Percentiles rank a stretch among this genome's conserved stretches.
These are phyloP conservation scores for Quercus alba DNA, from an alignment of 306 rosid species.

Conservation along the genomic window DNA sequence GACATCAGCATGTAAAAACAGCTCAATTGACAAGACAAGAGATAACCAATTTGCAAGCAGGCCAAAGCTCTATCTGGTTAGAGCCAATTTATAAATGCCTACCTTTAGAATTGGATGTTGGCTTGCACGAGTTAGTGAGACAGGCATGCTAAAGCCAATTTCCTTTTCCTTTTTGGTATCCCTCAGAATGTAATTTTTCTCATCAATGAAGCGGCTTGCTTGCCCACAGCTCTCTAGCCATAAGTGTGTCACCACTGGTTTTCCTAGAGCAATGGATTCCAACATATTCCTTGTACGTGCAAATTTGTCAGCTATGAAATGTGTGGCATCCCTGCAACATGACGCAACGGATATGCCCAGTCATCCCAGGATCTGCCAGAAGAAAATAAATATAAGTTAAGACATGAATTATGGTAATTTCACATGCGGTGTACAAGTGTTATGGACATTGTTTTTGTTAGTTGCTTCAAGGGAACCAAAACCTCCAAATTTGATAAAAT, in stretches of 20 bases:
- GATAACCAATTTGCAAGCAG: background rate
- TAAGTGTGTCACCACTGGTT: slow-evolving; percentile 75
- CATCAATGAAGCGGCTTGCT: slow-evolving; percentile 77
- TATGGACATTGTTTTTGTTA: too few relatives aligned
- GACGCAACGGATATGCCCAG: slow-evolving; percentile 61
- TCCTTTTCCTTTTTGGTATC: slow-evolving; percentile 87
- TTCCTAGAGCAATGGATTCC: slow-evolving; percentile 85
- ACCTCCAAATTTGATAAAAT: too few relatives aligned
- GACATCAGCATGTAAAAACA: slow-evolving; percentile 2
- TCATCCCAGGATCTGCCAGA: slow-evolving; percentile 55
- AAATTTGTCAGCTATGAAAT: slow-evolving; percentile 87
- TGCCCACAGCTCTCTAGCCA: slow-evolving; percentile 90
- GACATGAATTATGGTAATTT: slow-evolving; percentile 9
- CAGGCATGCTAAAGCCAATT: slow-evolving; percentile 83
- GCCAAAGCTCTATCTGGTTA: slow-evolving; percentile 8
- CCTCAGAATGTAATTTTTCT: slow-evolving; percentile 70
- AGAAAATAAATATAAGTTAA: slow-evolving; percentile 23
- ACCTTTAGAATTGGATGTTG: slow-evolving; percentile 73
- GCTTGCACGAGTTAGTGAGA: slow-evolving; percentile 68
- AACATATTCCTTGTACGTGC: slow-evolving; percentile 90
- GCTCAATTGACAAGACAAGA: background rate
- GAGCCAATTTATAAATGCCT: slow-evolving; percentile 9
- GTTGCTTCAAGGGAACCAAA: too few relatives aligned
- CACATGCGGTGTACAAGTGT: slow-evolving; percentile 1
- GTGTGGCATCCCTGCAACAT: slow-evolving; percentile 76